Evolutionary conservation across 2,329 filamentous ascomycete genomes (phyloP).

Genomic region (Sphaerostilbella broomeana): DNA sequence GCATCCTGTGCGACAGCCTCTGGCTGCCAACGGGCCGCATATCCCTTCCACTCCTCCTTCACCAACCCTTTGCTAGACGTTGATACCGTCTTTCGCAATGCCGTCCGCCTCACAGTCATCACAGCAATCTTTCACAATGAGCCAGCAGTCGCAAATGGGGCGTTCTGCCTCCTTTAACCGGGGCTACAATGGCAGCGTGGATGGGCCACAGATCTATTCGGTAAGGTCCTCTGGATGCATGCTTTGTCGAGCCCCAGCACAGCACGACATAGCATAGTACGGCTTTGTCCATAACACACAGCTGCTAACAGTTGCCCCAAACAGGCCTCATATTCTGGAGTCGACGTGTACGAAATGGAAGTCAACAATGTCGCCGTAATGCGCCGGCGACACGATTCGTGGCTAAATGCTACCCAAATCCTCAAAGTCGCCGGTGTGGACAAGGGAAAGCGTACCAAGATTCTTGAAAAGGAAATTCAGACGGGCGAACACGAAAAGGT

Average conservation of each 20-base stretch:
- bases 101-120: conserved; percentile 45
- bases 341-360: conserved; percentile 98
- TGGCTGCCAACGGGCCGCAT: conserved; percentile 1
- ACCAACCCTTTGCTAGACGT: not conserved
- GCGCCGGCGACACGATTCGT: conserved; percentile 89
- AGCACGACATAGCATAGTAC: not conserved
- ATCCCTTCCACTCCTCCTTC: not conserved
- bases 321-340: conserved; percentile 84
- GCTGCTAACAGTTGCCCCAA: conserved; percentile 14
- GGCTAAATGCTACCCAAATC: conserved; percentile 97
- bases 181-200: conserved; percentile 28
- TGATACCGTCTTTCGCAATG: conserved; percentile 21
- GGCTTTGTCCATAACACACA: no score
- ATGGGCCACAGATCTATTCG: conserved; percentile 55
- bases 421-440: conserved; percentile 95
- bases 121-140: conserved; percentile 52
- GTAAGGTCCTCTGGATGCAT: conserved; percentile 29
- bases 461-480: conserved; percentile 94
- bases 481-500: conserved; percentile 97
- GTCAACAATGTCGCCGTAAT: conserved; percentile 90
- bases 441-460: conserved; percentile 96
- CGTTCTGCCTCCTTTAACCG: conserved; percentile 32
- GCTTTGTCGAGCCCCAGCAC: conserved; percentile 14
- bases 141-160: conserved; percentile 43
- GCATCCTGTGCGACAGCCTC: conserved; percentile 8